phyloP scores from a whole-genome alignment of 176 grass and related monocot species.

The Alloteropsis semialata region DNA sequence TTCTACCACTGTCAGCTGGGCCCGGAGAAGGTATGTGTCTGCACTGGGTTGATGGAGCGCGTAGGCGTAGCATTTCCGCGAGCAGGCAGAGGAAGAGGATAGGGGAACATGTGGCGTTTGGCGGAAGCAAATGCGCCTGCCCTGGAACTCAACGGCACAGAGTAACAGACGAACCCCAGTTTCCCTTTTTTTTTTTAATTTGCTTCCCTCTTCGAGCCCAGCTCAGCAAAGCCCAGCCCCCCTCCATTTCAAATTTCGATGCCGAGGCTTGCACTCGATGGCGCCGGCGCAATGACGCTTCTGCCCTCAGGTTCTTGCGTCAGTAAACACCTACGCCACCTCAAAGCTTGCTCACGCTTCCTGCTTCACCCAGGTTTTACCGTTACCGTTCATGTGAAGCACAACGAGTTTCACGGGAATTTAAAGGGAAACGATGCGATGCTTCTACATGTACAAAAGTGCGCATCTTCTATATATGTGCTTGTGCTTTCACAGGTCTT shows the following conservation, averaged over 20 bases:
- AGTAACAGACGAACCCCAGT: no score
- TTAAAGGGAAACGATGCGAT: no score
- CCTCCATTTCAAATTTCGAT: not conserved
- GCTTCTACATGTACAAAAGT: no score
- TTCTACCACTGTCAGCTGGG: not conserved
- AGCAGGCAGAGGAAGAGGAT: fast-evolving
- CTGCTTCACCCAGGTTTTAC: no score
- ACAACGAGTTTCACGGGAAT: no score
- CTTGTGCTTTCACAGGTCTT: no score
- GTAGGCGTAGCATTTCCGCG: not conserved
- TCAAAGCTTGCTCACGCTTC: no score
- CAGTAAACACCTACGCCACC: no score
- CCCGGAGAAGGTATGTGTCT: not conserved
- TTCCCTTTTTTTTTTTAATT: not conserved
- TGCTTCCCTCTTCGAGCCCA: not conserved
- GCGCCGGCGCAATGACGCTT: not conserved
- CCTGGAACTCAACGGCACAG: not conserved
- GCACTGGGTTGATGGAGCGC: fast-evolving
- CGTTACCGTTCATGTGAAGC: no score
- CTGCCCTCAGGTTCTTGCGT: not conserved
- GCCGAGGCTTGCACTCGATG: not conserved
- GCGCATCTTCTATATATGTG: no score
- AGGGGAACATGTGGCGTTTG: not conserved
- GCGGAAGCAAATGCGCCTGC: not conserved
- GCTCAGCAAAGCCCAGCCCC: not conserved